These are phyloP conservation scores for Astrothelium subdiscretum DNA, from an alignment of 495 filamentous ascomycete genomes.

Conservation along the genomic window DNA sequence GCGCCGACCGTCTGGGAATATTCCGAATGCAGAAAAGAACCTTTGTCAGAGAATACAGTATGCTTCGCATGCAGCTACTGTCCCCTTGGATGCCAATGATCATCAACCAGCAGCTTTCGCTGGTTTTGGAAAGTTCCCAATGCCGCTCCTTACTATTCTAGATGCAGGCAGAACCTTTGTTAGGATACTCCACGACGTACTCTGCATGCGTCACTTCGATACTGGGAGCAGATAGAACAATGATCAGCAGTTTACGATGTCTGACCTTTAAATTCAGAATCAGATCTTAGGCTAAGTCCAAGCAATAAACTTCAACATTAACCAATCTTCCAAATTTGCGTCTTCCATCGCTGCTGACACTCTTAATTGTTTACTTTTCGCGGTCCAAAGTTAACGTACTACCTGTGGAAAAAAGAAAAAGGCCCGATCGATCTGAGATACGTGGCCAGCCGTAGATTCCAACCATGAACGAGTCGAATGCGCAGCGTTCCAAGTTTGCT, in stretches of 20 bases:
- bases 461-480: neutral
- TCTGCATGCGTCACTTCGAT: neutral
- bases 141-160: neutral
- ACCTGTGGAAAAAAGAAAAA: neutral
- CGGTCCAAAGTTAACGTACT: neutral
- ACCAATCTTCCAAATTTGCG: neutral
- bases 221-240: neutral
- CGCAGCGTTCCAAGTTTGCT: neutral
- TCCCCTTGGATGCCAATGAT: neutral
- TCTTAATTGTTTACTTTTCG: neutral
- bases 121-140: neutral
- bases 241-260: neutral
- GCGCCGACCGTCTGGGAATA: no score
- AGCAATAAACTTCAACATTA: neutral
- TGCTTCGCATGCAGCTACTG: neutral
- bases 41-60: conserved; percentile 1
- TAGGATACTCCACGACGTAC: neutral
- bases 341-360: neutral
- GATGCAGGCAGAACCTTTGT: neutral
- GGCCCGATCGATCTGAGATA: neutral
- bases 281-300: neutral
- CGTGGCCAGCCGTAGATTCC: neutral
- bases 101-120: neutral
- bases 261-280: neutral
- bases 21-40: conserved; percentile 10